Percentiles rank a stretch among this genome's conserved stretches.
These are phyloP conservation scores for Amesomyces nigricolor DNA, from an alignment of 2,329 filamentous ascomycete genomes.

Conservation along the genomic window DNA sequence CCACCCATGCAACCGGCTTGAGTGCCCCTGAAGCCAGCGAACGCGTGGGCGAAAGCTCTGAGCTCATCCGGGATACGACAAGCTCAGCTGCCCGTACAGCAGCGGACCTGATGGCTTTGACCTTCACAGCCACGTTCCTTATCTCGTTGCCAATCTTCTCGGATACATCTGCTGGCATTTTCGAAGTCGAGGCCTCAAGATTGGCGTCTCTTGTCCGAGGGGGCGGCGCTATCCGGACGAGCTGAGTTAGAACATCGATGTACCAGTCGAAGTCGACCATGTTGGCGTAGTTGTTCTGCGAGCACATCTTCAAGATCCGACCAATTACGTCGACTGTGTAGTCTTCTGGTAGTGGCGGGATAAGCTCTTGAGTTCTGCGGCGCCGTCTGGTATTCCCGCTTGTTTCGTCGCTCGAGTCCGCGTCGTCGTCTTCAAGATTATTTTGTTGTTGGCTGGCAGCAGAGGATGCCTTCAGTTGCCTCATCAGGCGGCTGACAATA, in stretches of 20 bases:
- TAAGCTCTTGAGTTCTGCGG: constrained; percentile 36
- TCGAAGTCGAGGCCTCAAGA: constrained; percentile 29
- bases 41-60: constrained; percentile 49
- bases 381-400: constrained; percentile 34
- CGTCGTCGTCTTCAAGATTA: constrained; percentile 41
- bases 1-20: constrained; percentile 73
- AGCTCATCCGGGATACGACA: constrained; percentile 55
- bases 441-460: constrained; percentile 39
- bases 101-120: constrained; percentile 72
- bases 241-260: constrained; percentile 79
- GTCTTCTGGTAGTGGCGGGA: constrained; percentile 70
- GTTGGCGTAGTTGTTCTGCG: constrained; percentile 78
- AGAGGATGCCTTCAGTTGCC: constrained; percentile 69
- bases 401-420: constrained; percentile 46
- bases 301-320: constrained; percentile 83
- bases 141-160: constrained; percentile 77
- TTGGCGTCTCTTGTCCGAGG: constrained; percentile 39
- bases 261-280: constrained; percentile 96
- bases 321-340: constrained; percentile 79
- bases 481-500: constrained; percentile 81
- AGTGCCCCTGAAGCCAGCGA: constrained; percentile 60
- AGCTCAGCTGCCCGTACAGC: constrained; percentile 80
- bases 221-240: constrained; percentile 66
- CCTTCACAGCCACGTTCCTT: constrained; percentile 85
- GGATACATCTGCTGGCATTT: constrained; percentile 47